A percentile compares a stretch with the other conserved stretches of the same genome.
Evolutionary conservation across 1,284 basidiomycete species (phyloP).

Genomic region (Microbotryum lychnidis-dioicae): DNA sequence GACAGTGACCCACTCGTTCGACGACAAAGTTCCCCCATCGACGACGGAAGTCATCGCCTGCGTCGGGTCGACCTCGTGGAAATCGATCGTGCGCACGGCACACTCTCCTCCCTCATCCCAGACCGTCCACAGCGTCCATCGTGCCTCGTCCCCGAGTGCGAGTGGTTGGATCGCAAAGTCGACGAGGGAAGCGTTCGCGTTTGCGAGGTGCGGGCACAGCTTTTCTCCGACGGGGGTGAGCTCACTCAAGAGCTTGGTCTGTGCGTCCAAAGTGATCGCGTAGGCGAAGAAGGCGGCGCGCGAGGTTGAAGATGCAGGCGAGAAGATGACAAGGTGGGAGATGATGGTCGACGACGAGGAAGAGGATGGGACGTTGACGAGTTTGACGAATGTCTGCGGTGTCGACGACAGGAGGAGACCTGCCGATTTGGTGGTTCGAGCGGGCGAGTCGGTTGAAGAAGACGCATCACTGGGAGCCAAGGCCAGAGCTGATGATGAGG

Average conservation of each 20-base stretch:
- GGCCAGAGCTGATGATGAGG: constrained; percentile 29
- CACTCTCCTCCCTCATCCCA: constrained; percentile 42
- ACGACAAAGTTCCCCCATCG: constrained; percentile 31
- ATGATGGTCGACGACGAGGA: constrained; percentile 36
- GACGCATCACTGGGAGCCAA: constrained; percentile 9
- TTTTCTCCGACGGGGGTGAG: constrained; percentile 35
- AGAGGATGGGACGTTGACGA: constrained; percentile 32
- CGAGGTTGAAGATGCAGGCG: constrained; percentile 35
- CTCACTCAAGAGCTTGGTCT: constrained; percentile 32
- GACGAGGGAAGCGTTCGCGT: constrained; percentile 37
- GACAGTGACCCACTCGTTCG: constrained; percentile 30
- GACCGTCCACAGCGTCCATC: constrained; percentile 42
- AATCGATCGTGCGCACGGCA: constrained; percentile 18
- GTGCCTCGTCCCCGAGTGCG: constrained; percentile 31
- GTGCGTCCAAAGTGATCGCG: constrained; percentile 38
- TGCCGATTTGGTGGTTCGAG: background rate
- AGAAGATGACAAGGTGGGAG: constrained; percentile 40
- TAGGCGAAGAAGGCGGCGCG: constrained; percentile 40
- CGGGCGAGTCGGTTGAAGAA: constrained; percentile 11
- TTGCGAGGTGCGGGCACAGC: constrained; percentile 34
- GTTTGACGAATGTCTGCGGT: constrained; percentile 36
- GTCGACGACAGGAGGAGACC: constrained; percentile 21
- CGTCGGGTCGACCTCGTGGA: constrained; percentile 32
- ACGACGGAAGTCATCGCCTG: constrained; percentile 36
- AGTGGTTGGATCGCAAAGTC: constrained; percentile 41